These are phyloP conservation scores for Epichloe elymi DNA, from an alignment of 2,329 filamentous ascomycete genomes.

Conservation along the genomic window DNA sequence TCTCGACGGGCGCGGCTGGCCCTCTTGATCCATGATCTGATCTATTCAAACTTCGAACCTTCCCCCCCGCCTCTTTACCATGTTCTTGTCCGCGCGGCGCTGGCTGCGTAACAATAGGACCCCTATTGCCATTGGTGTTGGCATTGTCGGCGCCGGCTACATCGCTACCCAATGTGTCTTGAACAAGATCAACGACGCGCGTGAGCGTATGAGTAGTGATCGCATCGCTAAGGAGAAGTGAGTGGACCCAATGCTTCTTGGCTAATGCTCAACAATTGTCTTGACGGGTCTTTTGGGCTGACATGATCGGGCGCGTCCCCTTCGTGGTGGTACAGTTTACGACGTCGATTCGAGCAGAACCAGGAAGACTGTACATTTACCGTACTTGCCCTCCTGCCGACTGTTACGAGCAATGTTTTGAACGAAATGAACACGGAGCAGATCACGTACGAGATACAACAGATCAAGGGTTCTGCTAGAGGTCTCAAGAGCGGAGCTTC, in stretches of 20 bases:
- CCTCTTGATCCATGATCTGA: slow-evolving; percentile 1
- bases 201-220: slow-evolving; percentile 93
- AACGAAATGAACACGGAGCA: slow-evolving; percentile 81
- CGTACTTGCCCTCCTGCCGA: slow-evolving; percentile 86
- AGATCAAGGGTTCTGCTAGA: slow-evolving; percentile 65
- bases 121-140: slow-evolving; percentile 75
- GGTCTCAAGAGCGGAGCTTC: slow-evolving; percentile 42
- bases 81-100: slow-evolving; percentile 63
- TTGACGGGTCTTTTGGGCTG: neutral
- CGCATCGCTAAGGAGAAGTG: slow-evolving; percentile 95
- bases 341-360: slow-evolving; percentile 94
- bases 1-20: neutral
- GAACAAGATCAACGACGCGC: slow-evolving; percentile 79
- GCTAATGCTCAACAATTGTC: neutral
- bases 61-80: slow-evolving; percentile 15
- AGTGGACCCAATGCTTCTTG: slow-evolving; percentile 14
- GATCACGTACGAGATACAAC: slow-evolving; percentile 85
- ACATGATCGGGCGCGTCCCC: neutral
- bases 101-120: slow-evolving; percentile 91
- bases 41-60: neutral
- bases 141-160: slow-evolving; percentile 81
- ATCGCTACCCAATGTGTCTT: slow-evolving; percentile 86
- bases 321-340: slow-evolving; percentile 45
- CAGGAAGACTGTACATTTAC: slow-evolving; percentile 98
- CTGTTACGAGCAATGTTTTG: slow-evolving; percentile 79